Conservation (phyloP, 2,329 filamentous ascomycete genomes). For the Ceratocystis cubensis region DNA sequence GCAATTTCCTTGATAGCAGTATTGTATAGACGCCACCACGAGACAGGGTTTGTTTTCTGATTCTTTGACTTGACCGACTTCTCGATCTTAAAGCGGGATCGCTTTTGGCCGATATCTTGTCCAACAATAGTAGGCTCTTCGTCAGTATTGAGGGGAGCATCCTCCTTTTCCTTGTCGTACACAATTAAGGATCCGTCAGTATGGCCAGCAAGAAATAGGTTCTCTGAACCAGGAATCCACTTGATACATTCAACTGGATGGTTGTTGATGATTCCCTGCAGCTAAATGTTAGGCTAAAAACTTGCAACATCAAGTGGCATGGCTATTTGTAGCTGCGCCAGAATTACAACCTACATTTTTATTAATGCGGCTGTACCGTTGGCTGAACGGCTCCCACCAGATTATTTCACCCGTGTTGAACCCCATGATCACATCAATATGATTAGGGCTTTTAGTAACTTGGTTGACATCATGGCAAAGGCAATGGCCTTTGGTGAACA, state of each 20-base stretch:
- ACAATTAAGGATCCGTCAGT: constrained; percentile 84
- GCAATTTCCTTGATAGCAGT: constrained; percentile 82
- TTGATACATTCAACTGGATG: constrained; percentile 76
- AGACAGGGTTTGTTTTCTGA: constrained; percentile 84
- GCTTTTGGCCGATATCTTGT: constrained; percentile 37
- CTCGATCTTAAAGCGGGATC: constrained; percentile 43
- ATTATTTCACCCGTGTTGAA: constrained; percentile 96
- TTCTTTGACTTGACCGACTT: constrained; percentile 92
- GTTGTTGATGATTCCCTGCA: constrained; percentile 71
- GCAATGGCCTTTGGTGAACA: constrained; percentile 94
- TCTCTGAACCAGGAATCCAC: constrained; percentile 92
- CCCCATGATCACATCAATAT: constrained; percentile 87
- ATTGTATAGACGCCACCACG: constrained; percentile 84
- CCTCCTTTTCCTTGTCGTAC: constrained; percentile 96
- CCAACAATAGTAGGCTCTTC: constrained; percentile 32
- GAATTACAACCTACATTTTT: constrained; percentile 58
- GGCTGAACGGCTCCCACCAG: constrained; percentile 95
- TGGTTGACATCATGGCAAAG: constrained; percentile 87
- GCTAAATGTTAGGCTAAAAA: constrained; percentile 17
- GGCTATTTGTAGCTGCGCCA: not conserved
- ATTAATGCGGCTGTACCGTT: constrained; percentile 89
- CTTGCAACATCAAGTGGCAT: not conserved
- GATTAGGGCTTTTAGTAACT: constrained; percentile 62
- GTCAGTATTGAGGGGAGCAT: constrained; percentile 65
- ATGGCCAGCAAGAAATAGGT: constrained; percentile 80